These are phyloP conservation scores for Litsea cubeba DNA, from an alignment of 164 flowering plant species.

Conservation along the genomic window DNA sequence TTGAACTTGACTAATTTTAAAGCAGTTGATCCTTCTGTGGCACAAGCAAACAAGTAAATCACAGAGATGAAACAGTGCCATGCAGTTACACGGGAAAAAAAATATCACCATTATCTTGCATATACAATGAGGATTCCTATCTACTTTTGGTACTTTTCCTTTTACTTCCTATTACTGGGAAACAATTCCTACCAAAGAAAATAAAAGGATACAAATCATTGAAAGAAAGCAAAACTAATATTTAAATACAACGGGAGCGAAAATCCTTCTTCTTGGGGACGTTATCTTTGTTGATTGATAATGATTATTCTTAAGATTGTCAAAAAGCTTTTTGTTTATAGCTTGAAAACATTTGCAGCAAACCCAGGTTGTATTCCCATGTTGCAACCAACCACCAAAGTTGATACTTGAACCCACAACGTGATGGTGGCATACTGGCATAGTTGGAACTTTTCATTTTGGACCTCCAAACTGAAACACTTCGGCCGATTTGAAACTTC, in stretches of 20 bases:
- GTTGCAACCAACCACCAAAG: no score
- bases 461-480: no score
- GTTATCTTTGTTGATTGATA: background rate
- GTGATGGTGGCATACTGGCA: no score
- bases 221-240: background rate
- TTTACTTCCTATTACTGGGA: background rate
- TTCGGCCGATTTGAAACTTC: no score
- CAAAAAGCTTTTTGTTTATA: no score
- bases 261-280: background rate
- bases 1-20: slow-evolving; percentile 43
- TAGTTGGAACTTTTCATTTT: no score
- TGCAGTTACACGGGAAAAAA: background rate
- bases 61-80: background rate
- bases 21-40: slow-evolving; percentile 24
- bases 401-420: no score
- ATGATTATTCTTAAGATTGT: background rate
- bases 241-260: no score
- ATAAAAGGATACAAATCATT: background rate
- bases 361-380: no score
- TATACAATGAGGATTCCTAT: background rate
- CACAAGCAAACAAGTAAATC: background rate
- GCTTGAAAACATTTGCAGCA: background rate
- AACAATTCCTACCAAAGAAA: background rate
- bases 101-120: background rate
- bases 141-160: background rate